Percentiles rank a stretch among this genome's conserved stretches.
These are phyloP conservation scores for Candida ulmi DNA, from an alignment of 805 yeast species.

Conservation along the genomic window DNA sequence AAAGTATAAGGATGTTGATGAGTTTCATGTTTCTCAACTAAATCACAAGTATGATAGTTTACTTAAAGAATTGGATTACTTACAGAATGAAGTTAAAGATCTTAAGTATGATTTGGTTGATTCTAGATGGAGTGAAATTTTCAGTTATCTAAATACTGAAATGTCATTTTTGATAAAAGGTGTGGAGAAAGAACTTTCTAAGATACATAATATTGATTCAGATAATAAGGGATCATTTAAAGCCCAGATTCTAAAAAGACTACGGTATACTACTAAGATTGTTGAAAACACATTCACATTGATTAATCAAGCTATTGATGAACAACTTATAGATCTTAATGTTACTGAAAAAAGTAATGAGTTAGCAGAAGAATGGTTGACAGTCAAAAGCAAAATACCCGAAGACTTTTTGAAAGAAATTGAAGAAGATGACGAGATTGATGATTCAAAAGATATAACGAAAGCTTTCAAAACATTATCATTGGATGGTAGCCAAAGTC, in stretches of 20 bases:
- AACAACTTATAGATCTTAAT: constrained; percentile 32
- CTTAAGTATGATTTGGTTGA: constrained; percentile 45
- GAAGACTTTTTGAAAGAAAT: constrained; percentile 17
- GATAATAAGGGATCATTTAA: constrained; percentile 12
- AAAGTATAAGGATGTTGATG: constrained; percentile 13
- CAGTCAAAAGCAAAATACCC: constrained; percentile 14
- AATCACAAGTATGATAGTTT: constrained; percentile 35
- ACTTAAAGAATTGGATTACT: constrained; percentile 33
- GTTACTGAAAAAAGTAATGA: constrained; percentile 31
- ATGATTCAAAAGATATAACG: constrained; percentile 7
- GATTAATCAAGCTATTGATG: constrained; percentile 35
- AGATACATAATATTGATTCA: constrained; percentile 19
- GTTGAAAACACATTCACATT: constrained; percentile 34
- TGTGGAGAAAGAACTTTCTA: constrained; percentile 21
- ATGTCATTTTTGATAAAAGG: constrained; percentile 24
- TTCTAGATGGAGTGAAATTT: constrained; percentile 50
- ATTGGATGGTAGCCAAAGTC: constrained; percentile 9
- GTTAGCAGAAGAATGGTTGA: constrained; percentile 30
- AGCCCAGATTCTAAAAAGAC: constrained; percentile 27
- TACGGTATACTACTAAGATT: constrained; percentile 31
- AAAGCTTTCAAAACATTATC: constrained; percentile 19
- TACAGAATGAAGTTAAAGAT: constrained; percentile 34
- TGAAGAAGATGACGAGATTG: constrained; percentile 5
- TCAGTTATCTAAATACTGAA: constrained; percentile 41
- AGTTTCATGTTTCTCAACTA: constrained; percentile 23